Conservation (phyloP, 164 flowering plant genomes). For the Piper longum region DNA sequence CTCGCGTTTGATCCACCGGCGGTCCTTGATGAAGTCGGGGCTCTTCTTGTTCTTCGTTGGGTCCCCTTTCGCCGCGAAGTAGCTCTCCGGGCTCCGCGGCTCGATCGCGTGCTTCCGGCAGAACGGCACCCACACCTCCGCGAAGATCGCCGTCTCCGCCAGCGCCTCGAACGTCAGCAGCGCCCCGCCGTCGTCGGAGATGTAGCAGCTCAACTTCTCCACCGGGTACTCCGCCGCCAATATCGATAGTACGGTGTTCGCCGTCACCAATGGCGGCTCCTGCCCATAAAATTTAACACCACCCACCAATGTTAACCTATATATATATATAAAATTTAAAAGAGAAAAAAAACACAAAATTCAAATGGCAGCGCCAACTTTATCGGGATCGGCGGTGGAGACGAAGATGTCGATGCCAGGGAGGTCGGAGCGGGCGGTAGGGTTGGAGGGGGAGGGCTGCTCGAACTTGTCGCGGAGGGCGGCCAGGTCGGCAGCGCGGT, state of each 20-base stretch:
- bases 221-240: slow-evolving; percentile 49
- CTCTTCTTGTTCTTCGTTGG: slow-evolving; percentile 64
- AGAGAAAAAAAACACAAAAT: not conserved
- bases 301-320: not conserved
- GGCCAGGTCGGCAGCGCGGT: slow-evolving; percentile 65
- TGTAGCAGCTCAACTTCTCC: slow-evolving; percentile 51
- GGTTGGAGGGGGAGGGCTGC: slow-evolving; percentile 35
- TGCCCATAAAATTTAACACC: not conserved
- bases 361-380: slow-evolving; percentile 22
- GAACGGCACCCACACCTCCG: slow-evolving; percentile 66
- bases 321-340: not conserved
- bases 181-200: slow-evolving; percentile 67
- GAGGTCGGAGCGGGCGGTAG: slow-evolving; percentile 73
- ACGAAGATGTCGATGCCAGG: slow-evolving; percentile 79
- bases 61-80: slow-evolving; percentile 41
- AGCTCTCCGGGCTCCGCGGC: slow-evolving; percentile 66
- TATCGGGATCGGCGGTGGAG: slow-evolving; percentile 84
- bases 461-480: slow-evolving; percentile 76
- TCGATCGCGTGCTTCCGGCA: slow-evolving; percentile 68
- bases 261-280: slow-evolving; percentile 61
- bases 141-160: slow-evolving; percentile 51
- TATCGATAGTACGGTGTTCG: slow-evolving; percentile 51
- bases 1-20: slow-evolving; percentile 69
- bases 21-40: slow-evolving; percentile 61
- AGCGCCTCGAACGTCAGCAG: slow-evolving; percentile 56